These are phyloP conservation scores for Neonectria magnoliae DNA, from an alignment of 2,329 filamentous ascomycete species.

Conservation along the genomic window DNA sequence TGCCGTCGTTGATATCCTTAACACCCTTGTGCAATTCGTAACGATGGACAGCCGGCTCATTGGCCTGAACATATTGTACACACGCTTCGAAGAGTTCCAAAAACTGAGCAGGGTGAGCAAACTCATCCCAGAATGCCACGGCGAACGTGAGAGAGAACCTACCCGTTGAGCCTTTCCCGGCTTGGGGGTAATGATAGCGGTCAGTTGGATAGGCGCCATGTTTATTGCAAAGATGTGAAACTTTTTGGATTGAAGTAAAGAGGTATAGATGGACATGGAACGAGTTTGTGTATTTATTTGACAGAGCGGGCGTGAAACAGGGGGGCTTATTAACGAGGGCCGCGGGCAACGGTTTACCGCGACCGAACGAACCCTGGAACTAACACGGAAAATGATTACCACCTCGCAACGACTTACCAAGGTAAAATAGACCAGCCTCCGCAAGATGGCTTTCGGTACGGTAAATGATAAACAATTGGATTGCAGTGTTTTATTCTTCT, in stretches of 20 bases:
- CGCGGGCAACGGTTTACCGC: conserved; percentile 4
- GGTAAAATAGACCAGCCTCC: not conserved
- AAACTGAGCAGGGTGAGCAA: conserved; percentile 23
- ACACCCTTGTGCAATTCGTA: conserved; percentile 41
- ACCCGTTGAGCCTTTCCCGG: conserved; percentile 38
- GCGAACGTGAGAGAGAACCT: conserved; percentile 9
- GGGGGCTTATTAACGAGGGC: conserved; percentile 13
- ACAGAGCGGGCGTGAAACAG: not conserved
- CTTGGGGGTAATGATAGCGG: conserved; percentile 42
- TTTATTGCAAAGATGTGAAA: not conserved
- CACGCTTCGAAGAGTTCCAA: conserved; percentile 38
- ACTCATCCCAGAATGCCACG: not conserved
- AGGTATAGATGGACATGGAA: not conserved
- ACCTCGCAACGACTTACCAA: not conserved
- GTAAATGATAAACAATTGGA: not conserved
- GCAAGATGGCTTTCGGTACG: not conserved
- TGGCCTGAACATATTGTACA: conserved; percentile 33
- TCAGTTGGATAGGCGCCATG: conserved; percentile 37
- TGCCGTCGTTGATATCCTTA: conserved; percentile 34
- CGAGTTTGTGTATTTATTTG: not conserved
- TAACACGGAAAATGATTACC: conserved; percentile 25
- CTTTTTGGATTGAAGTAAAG: not conserved
- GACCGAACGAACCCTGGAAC: conserved; percentile 3
- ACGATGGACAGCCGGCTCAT: conserved; percentile 40
- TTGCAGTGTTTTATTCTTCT: not conserved